Base-by-base conservation (phyloP, 2,329 filamentous ascomycete species). In the Fusarium sp. region DNA sequence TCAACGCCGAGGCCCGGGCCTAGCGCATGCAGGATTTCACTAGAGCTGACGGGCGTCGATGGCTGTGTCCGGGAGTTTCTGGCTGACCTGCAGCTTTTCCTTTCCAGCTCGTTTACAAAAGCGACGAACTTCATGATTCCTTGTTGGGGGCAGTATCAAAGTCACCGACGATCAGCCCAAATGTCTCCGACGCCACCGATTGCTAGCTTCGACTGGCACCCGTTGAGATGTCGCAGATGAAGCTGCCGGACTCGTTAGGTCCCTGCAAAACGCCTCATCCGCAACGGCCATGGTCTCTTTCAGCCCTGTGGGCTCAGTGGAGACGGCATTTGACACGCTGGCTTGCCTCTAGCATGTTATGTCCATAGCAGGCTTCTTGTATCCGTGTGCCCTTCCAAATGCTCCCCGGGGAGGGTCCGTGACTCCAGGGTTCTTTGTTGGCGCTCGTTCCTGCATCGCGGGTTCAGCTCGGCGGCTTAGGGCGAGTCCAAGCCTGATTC, bases 381-480 rank as follows among this genome's bases (percentile, higher is more conserved):
- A 31, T 6, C 46, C 46, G 10, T 36, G 47, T 50, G 47, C 23
- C 23, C 23, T 23, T 23, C 23, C 23, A 50, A 50, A 23, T 50
- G 44, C 28, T 31, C 30, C 7, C 31, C 30, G n/a, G n/a, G n/a
- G n/a, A 12, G 27, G 15, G 30, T 30, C 43, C 43, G 15, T 31
- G 27, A 31, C 34, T 30, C 15, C 23, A 34, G n/a, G 4, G 44
- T n/a, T 34, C 9, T 23, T 47, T 16, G 28, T 47, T 47, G 15
- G 40, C 51, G 51, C 43, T 36, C 7, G 50, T 60, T 52, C 44
- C 44, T 51, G 53, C 37, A 58, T 52, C 60, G 7, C 37, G 15
- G n/a, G n/a, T 28, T 58, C 60, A 62, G 44, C 60, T 58, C 30
- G 37, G 36, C 28, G 52, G 36, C 43, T 27, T 23, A 57, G n/a